Evolutionary conservation across 148 eudicot genomes (phyloP).

Genomic region (Fagopyrum esculentum): DNA sequence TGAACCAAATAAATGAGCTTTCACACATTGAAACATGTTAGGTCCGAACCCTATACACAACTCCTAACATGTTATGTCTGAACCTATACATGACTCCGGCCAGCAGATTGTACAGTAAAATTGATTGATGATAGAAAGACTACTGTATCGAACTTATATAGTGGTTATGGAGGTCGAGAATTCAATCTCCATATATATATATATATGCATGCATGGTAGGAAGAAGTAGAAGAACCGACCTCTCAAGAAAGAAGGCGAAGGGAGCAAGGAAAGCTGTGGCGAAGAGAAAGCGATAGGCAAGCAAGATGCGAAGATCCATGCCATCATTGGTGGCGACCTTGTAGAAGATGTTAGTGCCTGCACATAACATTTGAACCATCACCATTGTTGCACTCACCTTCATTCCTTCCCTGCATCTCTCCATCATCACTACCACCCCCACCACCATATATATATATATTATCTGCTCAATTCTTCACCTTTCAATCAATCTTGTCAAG

Average conservation of each 20-base stretch:
- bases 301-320: slow-evolving; percentile 27
- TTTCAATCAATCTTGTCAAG: neutral
- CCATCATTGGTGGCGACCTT: slow-evolving; percentile 37
- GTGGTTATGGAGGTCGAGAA: no score
- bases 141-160: no score
- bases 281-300: slow-evolving; percentile 32
- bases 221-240: slow-evolving; percentile 16
- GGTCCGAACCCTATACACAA: no score
- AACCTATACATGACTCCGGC: no score
- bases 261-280: slow-evolving; percentile 31
- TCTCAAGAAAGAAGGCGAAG: slow-evolving; percentile 37
- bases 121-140: no score
- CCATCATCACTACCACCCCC: no score
- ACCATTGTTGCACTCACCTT: slow-evolving; percentile 41
- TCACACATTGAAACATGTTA: no score
- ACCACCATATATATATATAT: neutral
- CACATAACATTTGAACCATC: slow-evolving; percentile 19
- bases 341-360: slow-evolving; percentile 28
- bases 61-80: no score
- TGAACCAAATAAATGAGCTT: no score
- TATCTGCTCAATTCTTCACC: no score
- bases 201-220: neutral
- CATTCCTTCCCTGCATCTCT: slow-evolving; percentile 5
- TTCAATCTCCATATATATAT: no score
- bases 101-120: no score